These are phyloP conservation scores for Penicillium verhagenii DNA, from an alignment of 495 filamentous ascomycete genomes.

Conservation along the genomic window DNA sequence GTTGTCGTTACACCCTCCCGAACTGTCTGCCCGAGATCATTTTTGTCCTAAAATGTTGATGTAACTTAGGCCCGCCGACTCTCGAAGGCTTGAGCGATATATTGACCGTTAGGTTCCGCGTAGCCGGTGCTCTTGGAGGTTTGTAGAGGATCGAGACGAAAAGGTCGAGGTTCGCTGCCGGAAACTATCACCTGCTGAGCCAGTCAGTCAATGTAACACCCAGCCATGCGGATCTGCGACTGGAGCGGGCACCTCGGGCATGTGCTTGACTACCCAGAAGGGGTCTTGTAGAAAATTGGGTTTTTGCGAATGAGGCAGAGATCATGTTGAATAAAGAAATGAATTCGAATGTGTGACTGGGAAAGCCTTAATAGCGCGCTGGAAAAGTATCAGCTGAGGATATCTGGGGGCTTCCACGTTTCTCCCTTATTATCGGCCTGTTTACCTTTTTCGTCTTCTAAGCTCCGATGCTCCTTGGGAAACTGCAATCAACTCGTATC, in stretches of 20 bases:
- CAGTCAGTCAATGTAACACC: constrained; percentile 21
- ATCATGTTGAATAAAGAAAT: too few relatives aligned
- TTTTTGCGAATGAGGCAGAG: too few relatives aligned
- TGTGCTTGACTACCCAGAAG: constrained; percentile 14
- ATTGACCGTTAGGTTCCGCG: background rate
- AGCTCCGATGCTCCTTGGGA: too few relatives aligned
- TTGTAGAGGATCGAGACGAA: background rate
- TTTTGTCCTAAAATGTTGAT: background rate
- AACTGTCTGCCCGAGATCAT: background rate
- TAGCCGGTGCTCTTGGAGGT: background rate
- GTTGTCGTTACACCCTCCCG: background rate
- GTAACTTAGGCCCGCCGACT: background rate
- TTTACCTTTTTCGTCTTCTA: too few relatives aligned
- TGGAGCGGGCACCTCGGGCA: too few relatives aligned
- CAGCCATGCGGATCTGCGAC: constrained; percentile 28
- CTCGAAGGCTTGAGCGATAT: background rate
- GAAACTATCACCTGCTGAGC: constrained; percentile 14
- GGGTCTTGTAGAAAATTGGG: background rate
- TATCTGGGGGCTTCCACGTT: too few relatives aligned
- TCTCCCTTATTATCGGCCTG: too few relatives aligned
- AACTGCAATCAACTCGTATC: too few relatives aligned
- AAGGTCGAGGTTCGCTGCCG: constrained; percentile 9
- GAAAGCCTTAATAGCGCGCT: too few relatives aligned
- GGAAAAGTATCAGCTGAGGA: too few relatives aligned
- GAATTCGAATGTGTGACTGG: too few relatives aligned